Evolutionary conservation across 75 land plant species (phyloP).

Genomic region (Pinus tabuliformis): DNA sequence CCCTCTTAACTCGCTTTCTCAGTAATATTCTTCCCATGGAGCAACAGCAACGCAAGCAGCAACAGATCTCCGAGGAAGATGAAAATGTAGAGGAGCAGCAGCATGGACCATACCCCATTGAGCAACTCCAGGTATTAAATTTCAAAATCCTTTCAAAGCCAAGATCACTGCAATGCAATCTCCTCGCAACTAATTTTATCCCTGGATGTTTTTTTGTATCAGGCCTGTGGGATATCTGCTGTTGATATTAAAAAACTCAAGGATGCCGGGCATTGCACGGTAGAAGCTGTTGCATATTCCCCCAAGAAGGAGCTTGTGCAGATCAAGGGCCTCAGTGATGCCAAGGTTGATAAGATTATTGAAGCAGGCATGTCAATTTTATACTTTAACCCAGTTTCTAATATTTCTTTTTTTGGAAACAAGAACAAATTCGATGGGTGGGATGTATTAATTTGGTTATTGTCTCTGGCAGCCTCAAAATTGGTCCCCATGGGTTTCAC

Average conservation of each 20-base stretch:
- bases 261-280: constrained; percentile 90
- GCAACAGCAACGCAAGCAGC: constrained; percentile 35
- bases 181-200: neutral
- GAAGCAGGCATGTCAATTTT: constrained; percentile 60
- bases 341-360: constrained; percentile 89
- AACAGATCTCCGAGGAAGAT: constrained; percentile 31
- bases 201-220: neutral
- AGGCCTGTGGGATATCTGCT: constrained; percentile 86
- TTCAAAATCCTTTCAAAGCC: neutral
- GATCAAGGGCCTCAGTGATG: constrained; percentile 91
- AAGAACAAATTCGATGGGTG: neutral
- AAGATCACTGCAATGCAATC: neutral
- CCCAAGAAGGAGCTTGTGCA: constrained; percentile 91
- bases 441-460: neutral
- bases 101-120: constrained; percentile 85
- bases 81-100: constrained; percentile 55
- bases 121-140: constrained; percentile 73
- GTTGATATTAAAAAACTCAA: constrained; percentile 87
- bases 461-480: constrained; percentile 66
- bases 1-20: neutral
- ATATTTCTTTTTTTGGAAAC: neutral
- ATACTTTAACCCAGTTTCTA: neutral
- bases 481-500: constrained; percentile 98
- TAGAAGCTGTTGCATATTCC: constrained; percentile 88
- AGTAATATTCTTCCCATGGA: constrained; percentile 17